Evolutionary conservation across 2,329 filamentous ascomycete species (phyloP).

Genomic region (Calonectria pseudoturangicola): DNA sequence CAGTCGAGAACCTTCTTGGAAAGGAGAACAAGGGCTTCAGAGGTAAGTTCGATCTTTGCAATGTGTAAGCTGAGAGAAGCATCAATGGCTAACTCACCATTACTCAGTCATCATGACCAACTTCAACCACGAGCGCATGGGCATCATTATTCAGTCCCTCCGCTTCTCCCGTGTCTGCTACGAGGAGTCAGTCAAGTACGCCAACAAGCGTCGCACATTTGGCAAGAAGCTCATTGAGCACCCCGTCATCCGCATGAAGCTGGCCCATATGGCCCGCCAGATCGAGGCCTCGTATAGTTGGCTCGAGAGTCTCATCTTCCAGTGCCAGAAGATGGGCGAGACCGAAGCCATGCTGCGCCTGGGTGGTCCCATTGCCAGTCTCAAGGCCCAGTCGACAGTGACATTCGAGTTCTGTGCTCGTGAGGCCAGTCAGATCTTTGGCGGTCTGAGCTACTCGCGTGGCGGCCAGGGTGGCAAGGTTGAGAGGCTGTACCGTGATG

Average conservation of each 20-base stretch:
- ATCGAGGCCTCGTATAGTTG: conserved; percentile 98
- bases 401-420: conserved; percentile 99
- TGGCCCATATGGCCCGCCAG: conserved; percentile 98
- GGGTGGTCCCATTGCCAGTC: conserved; percentile 91
- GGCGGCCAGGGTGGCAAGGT: conserved; percentile 97
- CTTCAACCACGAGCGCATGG: conserved; percentile 99
- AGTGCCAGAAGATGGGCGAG: conserved; percentile 94
- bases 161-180: conserved; percentile 98
- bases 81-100: conserved; percentile 41
- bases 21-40: conserved; percentile 99
- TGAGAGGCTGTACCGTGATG: conserved; percentile 95
- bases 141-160: conserved; percentile 97
- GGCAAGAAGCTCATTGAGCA: conserved; percentile 98
- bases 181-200: conserved; percentile 97
- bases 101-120: conserved; percentile 96
- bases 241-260: conserved; percentile 97
- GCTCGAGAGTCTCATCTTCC: conserved; percentile 96
- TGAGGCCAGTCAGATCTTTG: conserved; percentile 98
- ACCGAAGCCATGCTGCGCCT: conserved; percentile 97
- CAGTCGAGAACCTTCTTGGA: conserved; percentile 98
- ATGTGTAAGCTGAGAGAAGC: not conserved
- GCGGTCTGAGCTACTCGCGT: conserved; percentile 91
- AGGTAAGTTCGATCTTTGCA: conserved; percentile 64
- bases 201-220: conserved; percentile 97
- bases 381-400: conserved; percentile 95